Conservation (phyloP, 305 asterid genomes). For the Ilex paraguariensis region DNA sequence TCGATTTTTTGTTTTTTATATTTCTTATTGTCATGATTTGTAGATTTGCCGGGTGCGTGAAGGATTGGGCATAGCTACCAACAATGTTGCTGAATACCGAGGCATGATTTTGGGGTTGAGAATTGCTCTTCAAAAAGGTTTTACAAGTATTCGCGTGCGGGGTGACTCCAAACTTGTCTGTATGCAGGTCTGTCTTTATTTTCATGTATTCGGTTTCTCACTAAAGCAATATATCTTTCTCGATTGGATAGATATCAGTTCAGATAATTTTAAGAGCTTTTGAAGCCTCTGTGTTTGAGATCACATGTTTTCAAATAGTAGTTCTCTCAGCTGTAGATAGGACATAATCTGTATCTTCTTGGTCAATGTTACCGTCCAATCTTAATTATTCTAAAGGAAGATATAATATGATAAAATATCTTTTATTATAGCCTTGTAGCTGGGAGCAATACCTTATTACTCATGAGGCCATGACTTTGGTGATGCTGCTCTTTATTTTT, state of each 20-base stretch:
- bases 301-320: too few species aligned
- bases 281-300: too few species aligned
- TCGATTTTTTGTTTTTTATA: too few species aligned
- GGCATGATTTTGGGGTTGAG: constrained; percentile 85
- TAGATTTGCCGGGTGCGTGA: constrained; percentile 85
- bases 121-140: constrained; percentile 78
- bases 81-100: constrained; percentile 92
- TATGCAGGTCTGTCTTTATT: constrained; percentile 73
- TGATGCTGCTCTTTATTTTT: too few species aligned
- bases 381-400: neutral
- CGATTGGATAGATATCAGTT: too few species aligned
- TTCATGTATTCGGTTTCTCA: neutral
- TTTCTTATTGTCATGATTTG: constrained; percentile 16
- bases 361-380: neutral
- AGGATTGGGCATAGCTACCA: constrained; percentile 89
- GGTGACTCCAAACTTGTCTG: constrained; percentile 98
- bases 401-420: too few species aligned
- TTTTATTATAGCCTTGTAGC: too few species aligned
- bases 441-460: too few species aligned
- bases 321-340: neutral
- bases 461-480: too few species aligned
- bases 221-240: too few species aligned
- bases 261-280: too few species aligned
- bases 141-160: constrained; percentile 73
- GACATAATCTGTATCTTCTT: neutral